Evolutionary conservation across 2,329 filamentous ascomycete species (phyloP), one percentile per base, ranked within the genome.

Genomic region (Xylariaceae sp.): DNA sequence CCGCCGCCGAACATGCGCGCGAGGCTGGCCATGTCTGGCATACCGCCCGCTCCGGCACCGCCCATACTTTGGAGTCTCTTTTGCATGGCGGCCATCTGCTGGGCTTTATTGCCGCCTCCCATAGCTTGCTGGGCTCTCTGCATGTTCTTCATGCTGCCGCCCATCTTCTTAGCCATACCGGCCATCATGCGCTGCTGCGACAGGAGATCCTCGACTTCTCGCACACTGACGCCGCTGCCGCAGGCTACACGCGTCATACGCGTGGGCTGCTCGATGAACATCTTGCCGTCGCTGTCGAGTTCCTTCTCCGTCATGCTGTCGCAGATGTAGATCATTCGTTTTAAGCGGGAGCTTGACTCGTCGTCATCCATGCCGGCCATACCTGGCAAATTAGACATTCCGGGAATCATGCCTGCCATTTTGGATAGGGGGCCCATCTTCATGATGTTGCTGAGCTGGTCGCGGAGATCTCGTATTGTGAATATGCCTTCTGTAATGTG

Each of bases 141-240:
- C 89, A 98, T 96, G 73, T 97, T 96, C 79, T 95, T 95, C 89
- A 96, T 96, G 73, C 91, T 93, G 34, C 93, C 93, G 56, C 95
- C 94, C 87, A 99, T 96, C 79, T 96, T 96, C 87, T 98, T 99
- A 45, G 95, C 95, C 92, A 99, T 97, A 56, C 91, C 91, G 0
- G 92, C 91, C 95, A 99, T 99, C 90, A 98, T 96, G 67, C 91
- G 88, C 74, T 98, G 94, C 76, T 99, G 95, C 0, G 93, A 96
- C n/a, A 99, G 84, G 6, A 99, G 81, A 70, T 99, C 95, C 75
- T 99, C 95, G 14, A 99, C 92, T 74, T 99, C 95, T 21, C 83
- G 86, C 2, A 99, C 95, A 34, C 86, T 91, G 0, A 95, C 98
- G 28, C 95, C 95, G 4, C 90, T 95, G 0, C 95, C 95, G 49